Evolutionary conservation across 441 rosid genomes (phyloP).

Genomic region (Melastoma candidum): DNA sequence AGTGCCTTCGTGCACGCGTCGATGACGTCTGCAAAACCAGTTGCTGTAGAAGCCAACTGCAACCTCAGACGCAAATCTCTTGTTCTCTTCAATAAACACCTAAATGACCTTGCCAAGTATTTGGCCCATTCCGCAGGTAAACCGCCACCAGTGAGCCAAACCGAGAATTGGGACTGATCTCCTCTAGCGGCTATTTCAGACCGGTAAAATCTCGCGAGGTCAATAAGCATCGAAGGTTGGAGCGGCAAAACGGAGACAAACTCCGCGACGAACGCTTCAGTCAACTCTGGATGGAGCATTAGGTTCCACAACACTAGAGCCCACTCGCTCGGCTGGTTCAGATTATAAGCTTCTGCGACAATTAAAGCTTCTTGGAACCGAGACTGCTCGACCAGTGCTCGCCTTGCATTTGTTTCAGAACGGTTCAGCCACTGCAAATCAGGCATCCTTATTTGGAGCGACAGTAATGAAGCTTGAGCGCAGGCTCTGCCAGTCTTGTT

Average conservation of each 20-base stretch:
- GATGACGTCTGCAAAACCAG: conserved; percentile 69
- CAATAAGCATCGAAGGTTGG: conserved; percentile 81
- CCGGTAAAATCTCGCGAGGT: conserved; percentile 79
- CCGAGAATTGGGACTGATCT: conserved; percentile 92
- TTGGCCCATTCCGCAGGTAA: conserved; percentile 97
- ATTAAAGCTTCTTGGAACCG: conserved; percentile 92
- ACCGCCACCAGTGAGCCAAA: conserved; percentile 94
- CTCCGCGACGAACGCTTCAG: conserved; percentile 87
- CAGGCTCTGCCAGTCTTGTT: conserved; percentile 82
- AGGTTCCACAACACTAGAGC: conserved; percentile 91
- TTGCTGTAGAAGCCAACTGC: conserved; percentile 75
- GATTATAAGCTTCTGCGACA: conserved; percentile 95
- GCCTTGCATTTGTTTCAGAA: conserved; percentile 88
- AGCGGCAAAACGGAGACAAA: conserved; percentile 93
- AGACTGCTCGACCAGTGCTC: conserved; percentile 81
- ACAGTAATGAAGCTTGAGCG: conserved; percentile 90
- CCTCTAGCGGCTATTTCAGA: conserved; percentile 90
- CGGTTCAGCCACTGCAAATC: conserved; percentile 83
- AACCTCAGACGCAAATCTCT: conserved; percentile 63
- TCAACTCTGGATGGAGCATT: conserved; percentile 89
- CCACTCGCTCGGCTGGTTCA: conserved; percentile 97
- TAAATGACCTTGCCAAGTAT: conserved; percentile 77
- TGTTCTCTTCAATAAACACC: conserved; percentile 85
- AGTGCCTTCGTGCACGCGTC: conserved; percentile 49
- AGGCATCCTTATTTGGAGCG: conserved; percentile 97